phyloP scores from a whole-genome alignment of 1,139 yeast species.

The Petasospora rhodanensis region DNA sequence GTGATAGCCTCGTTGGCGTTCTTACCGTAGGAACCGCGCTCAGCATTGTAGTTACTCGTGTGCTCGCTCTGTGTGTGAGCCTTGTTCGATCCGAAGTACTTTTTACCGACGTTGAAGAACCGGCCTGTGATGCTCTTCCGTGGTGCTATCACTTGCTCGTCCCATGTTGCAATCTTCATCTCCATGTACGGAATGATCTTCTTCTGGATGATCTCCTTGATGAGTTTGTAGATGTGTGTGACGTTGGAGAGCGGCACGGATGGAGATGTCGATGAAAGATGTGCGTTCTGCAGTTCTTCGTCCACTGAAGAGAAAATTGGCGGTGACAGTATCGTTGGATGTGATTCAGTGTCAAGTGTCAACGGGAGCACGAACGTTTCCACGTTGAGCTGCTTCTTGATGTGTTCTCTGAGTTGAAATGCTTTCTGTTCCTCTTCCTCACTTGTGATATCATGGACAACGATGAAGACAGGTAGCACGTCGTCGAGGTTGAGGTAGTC shows the following conservation, averaged over 20 bases:
- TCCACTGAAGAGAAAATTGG: slow-evolving; percentile 46
- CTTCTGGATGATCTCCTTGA: slow-evolving; percentile 53
- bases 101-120: slow-evolving; percentile 63
- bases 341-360: slow-evolving; percentile 14
- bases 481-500: slow-evolving; percentile 56
- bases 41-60: slow-evolving; percentile 34
- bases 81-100: slow-evolving; percentile 42
- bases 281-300: slow-evolving; percentile 41
- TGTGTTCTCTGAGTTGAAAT: slow-evolving; percentile 27
- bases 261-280: slow-evolving; percentile 13
- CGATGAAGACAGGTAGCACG: slow-evolving; percentile 40
- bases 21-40: slow-evolving; percentile 52
- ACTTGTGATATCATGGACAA: slow-evolving; percentile 28
- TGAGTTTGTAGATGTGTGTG: slow-evolving; percentile 36
- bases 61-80: slow-evolving; percentile 17
- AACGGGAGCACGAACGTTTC: slow-evolving; percentile 32
- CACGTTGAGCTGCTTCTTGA: slow-evolving; percentile 34
- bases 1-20: slow-evolving; percentile 70
- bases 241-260: slow-evolving; percentile 30
- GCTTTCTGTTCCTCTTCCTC: slow-evolving; percentile 27
- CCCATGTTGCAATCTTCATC: slow-evolving; percentile 68
- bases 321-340: slow-evolving; percentile 28
- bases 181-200: slow-evolving; percentile 77
- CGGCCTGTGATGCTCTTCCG: slow-evolving; percentile 71
- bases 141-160: slow-evolving; percentile 66